Conservation (phyloP, 176 grass and related monocot genomes). For the barley (Hordeum vulgare) region DNA sequence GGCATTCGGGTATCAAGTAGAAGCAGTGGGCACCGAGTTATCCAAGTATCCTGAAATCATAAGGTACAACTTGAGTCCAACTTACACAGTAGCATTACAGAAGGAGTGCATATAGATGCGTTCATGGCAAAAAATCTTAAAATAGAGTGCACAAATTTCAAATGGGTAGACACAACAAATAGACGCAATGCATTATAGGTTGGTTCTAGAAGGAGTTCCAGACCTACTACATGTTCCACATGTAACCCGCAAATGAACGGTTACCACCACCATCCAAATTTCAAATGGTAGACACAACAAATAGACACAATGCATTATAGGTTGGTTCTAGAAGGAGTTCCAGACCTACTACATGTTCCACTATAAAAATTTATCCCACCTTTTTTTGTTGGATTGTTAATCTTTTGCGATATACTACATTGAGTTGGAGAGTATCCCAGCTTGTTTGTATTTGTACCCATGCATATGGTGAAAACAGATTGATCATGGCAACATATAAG, state of each 20-base stretch:
- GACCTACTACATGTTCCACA: neutral
- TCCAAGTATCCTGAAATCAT: conserved; percentile 63
- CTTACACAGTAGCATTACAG: conserved; percentile 1
- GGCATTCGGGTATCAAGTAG: conserved; percentile 91
- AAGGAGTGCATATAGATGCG: conserved; percentile 7
- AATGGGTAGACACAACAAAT: neutral
- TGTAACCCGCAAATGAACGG: neutral
- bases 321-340: too few relatives aligned
- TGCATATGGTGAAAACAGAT: neutral
- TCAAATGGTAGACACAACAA: too few relatives aligned
- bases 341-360: too few relatives aligned
- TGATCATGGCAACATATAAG: neutral
- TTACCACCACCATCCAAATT: neutral
- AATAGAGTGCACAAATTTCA: neutral
- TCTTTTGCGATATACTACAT: neutral
- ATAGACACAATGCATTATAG: too few relatives aligned
- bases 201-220: neutral
- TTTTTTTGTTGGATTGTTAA: neutral
- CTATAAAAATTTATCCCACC: neutral
- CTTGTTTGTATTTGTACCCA: neutral
- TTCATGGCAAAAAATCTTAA: neutral
- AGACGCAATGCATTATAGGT: neutral
- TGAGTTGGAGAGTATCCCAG: neutral
- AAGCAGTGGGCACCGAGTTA: conserved; percentile 77
- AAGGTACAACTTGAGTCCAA: conserved; percentile 22